phyloP scores from a whole-genome alignment of 1,284 basidiomycete species.

The Irpex lacteus region DNA sequence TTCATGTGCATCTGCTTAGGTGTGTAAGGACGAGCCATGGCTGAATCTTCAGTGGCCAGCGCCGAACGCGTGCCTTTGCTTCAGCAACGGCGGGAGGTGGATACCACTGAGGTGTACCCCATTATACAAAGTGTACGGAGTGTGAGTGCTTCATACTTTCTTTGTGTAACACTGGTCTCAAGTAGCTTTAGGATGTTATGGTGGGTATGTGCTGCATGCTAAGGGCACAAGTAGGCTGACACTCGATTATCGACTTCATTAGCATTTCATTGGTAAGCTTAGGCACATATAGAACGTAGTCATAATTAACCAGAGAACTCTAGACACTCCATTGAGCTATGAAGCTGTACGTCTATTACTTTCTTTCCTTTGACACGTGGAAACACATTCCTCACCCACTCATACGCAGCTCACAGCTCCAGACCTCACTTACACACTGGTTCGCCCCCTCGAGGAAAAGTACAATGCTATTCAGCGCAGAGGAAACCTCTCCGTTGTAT shows the following conservation, averaged over 20 bases:
- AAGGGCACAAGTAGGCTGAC: not conserved
- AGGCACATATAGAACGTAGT: not conserved
- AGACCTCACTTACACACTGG: constrained; percentile 85
- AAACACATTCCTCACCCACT: not conserved
- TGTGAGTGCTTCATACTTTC: constrained; percentile 33
- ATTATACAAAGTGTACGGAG: constrained; percentile 66
- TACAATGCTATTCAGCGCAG: constrained; percentile 60
- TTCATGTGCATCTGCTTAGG: not conserved
- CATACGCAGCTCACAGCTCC: constrained; percentile 65
- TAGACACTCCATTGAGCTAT: constrained; percentile 75
- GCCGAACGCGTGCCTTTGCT: constrained; percentile 35
- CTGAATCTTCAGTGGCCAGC: constrained; percentile 15
- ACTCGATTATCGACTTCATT: constrained; percentile 7
- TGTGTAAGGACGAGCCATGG: not conserved
- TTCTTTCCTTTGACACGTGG: not conserved
- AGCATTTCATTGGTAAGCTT: constrained; percentile 60
- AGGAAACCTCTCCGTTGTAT: constrained; percentile 76
- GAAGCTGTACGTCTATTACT: constrained; percentile 51
- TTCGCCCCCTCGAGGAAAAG: constrained; percentile 73
- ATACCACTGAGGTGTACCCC: constrained; percentile 65
- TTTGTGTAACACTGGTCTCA: constrained; percentile 9
- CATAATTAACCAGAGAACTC: constrained; percentile 11
- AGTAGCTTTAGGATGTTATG: constrained; percentile 49
- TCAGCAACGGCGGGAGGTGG: constrained; percentile 40
- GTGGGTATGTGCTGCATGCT: constrained; percentile 31